Evolutionary conservation across 164 flowering plant species (phyloP).

Genomic region (Cinnamomum chago): DNA sequence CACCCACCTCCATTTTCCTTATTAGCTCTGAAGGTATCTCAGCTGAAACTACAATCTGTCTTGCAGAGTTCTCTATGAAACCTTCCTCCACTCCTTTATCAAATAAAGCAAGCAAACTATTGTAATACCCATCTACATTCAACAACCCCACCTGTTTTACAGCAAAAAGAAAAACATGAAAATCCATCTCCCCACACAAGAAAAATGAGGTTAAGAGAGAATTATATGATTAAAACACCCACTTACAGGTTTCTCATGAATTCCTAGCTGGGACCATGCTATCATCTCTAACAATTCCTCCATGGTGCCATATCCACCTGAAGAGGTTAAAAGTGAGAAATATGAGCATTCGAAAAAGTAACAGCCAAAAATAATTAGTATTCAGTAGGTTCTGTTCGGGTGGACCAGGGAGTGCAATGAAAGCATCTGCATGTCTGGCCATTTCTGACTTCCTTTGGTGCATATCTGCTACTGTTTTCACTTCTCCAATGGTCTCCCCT

Average conservation of each 20-base stretch:
- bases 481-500: constrained; percentile 15
- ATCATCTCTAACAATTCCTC: constrained; percentile 45
- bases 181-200: neutral
- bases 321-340: constrained; percentile 39
- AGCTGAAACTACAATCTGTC: constrained; percentile 40
- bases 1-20: constrained; percentile 37
- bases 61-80: constrained; percentile 36
- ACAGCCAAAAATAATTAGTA: neutral
- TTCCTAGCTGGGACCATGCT: constrained; percentile 46
- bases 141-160: constrained; percentile 44
- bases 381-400: neutral
- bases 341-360: constrained; percentile 39
- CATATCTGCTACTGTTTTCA: constrained; percentile 17
- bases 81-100: constrained; percentile 62
- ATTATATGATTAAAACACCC: neutral
- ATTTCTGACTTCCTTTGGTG: constrained; percentile 18
- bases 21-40: constrained; percentile 35
- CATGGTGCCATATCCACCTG: constrained; percentile 51
- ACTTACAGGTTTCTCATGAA: constrained; percentile 41
- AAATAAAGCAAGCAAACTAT: constrained; percentile 42
- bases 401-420: constrained; percentile 20
- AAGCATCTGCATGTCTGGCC: constrained; percentile 19
- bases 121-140: constrained; percentile 51
- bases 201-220: neutral
- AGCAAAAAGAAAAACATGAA: neutral